A percentile compares a stretch with the other conserved stretches of the same genome.
Conservation (phyloP, 805 yeast genomes). For the Suhomyces vadensis region DNA sequence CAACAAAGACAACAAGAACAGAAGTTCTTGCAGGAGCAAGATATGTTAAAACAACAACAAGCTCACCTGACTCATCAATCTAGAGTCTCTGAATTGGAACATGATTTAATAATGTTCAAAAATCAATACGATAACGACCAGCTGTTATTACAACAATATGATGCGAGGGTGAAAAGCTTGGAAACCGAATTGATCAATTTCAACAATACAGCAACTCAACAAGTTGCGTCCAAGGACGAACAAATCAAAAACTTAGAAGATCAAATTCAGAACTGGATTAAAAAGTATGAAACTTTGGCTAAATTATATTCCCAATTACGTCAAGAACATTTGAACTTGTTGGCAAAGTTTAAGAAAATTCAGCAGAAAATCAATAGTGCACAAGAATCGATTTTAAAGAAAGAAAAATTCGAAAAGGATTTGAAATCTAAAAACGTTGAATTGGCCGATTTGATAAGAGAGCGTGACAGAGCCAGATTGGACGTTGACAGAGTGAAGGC, state of each 20-base stretch:
- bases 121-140: constrained; percentile 88
- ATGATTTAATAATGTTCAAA: constrained; percentile 70
- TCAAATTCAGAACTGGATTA: constrained; percentile 76
- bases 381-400: constrained; percentile 82
- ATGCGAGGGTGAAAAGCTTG: constrained; percentile 75
- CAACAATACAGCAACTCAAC: constrained; percentile 66
- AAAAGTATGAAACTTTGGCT: constrained; percentile 86
- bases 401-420: constrained; percentile 80
- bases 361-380: constrained; percentile 88
- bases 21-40: constrained; percentile 70
- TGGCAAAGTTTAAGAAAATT: constrained; percentile 74
- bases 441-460: constrained; percentile 84
- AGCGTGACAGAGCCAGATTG: constrained; percentile 83
- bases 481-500: constrained; percentile 74
- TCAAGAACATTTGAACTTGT: constrained; percentile 82
- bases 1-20: constrained; percentile 72
- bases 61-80: constrained; percentile 71
- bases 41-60: constrained; percentile 59
- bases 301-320: constrained; percentile 87
- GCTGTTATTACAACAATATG: constrained; percentile 80
- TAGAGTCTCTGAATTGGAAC: constrained; percentile 76
- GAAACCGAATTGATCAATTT: constrained; percentile 69
- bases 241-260: constrained; percentile 66
- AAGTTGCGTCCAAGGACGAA: constrained; percentile 74
- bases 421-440: constrained; percentile 83